Evolutionary conservation across 805 yeast genomes (phyloP).

Genomic region (Komagataella pastoris): DNA sequence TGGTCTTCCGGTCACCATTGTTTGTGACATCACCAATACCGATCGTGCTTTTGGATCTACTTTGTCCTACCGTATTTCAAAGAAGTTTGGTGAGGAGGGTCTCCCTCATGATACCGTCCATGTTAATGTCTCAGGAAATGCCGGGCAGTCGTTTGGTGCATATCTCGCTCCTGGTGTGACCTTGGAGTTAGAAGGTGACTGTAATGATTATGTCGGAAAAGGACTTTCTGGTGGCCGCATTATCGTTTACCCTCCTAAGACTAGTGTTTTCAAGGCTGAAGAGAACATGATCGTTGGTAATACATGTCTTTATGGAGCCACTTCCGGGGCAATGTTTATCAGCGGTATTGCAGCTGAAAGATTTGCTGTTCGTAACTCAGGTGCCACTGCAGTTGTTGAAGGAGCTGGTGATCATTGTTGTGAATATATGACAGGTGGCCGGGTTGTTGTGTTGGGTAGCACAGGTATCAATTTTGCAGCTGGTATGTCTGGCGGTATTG

Average conservation of each 20-base stretch:
- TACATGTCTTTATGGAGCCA: slow-evolving; percentile 96
- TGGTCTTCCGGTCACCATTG: slow-evolving; percentile 93
- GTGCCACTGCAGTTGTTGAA: slow-evolving; percentile 94
- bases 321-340: slow-evolving; percentile 86
- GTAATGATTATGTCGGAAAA: slow-evolving; percentile 96
- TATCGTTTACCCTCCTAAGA: slow-evolving; percentile 83
- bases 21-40: slow-evolving; percentile 86
- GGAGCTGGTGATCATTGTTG: slow-evolving; percentile 98
- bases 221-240: slow-evolving; percentile 94
- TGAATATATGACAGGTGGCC: slow-evolving; percentile 99
- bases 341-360: slow-evolving; percentile 98
- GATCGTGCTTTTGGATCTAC: slow-evolving; percentile 96
- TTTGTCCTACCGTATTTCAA: slow-evolving; percentile 84
- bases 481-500: slow-evolving; percentile 99
- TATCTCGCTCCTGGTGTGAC: slow-evolving; percentile 94
- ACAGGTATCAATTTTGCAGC: slow-evolving; percentile 94
- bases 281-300: slow-evolving; percentile 95
- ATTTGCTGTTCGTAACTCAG: slow-evolving; percentile 96
- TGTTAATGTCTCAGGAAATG: slow-evolving; percentile 82
- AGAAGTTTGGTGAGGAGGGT: slow-evolving; percentile 85
- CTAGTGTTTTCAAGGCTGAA: slow-evolving; percentile 77
- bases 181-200: slow-evolving; percentile 90
- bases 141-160: slow-evolving; percentile 98
- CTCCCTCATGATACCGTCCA: slow-evolving; percentile 94
- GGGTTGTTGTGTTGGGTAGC: slow-evolving; percentile 83